These are phyloP conservation scores for Orychophragmus violaceus DNA, from an alignment of 345 rosid genomes.

Conservation along the genomic window DNA sequence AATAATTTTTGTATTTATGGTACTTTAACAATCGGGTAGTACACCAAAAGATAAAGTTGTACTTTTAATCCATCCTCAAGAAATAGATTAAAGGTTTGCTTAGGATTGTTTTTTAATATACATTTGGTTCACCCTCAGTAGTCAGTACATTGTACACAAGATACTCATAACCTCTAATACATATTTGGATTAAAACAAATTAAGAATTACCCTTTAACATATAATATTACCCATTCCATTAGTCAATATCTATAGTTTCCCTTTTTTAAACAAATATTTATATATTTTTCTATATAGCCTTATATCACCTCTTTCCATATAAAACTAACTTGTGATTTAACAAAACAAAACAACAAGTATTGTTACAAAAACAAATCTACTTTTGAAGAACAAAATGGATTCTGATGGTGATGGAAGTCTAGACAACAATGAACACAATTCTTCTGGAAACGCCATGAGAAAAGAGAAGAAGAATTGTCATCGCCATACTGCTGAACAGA, in stretches of 20 bases:
- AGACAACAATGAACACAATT: slow-evolving; percentile 37
- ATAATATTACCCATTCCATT: background rate
- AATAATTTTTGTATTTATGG: background rate
- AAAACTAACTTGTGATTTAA: background rate
- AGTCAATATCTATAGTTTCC: background rate
- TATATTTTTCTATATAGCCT: background rate
- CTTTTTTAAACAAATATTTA: background rate
- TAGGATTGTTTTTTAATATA: background rate
- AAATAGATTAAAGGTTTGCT: background rate
- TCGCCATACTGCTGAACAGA: slow-evolving; percentile 55
- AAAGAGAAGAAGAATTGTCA: slow-evolving; percentile 26
- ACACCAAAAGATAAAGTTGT: background rate
- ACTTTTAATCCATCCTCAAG: background rate
- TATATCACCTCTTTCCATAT: background rate
- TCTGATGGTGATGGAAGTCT: slow-evolving; percentile 24
- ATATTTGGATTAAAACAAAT: background rate
- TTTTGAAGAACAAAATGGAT: slow-evolving; percentile 12
- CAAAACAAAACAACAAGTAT: background rate
- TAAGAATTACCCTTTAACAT: background rate
- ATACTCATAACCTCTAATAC: background rate
- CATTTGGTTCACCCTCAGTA: background rate
- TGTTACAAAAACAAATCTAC: background rate
- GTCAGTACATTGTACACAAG: background rate
- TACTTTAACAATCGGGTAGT: background rate
- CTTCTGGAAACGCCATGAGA: slow-evolving; percentile 5